A percentile compares a stretch with the other conserved stretches of the same genome.
Conservation (phyloP, 1,139 yeast genomes). For the Hanseniaspora gamundiae region DNA sequence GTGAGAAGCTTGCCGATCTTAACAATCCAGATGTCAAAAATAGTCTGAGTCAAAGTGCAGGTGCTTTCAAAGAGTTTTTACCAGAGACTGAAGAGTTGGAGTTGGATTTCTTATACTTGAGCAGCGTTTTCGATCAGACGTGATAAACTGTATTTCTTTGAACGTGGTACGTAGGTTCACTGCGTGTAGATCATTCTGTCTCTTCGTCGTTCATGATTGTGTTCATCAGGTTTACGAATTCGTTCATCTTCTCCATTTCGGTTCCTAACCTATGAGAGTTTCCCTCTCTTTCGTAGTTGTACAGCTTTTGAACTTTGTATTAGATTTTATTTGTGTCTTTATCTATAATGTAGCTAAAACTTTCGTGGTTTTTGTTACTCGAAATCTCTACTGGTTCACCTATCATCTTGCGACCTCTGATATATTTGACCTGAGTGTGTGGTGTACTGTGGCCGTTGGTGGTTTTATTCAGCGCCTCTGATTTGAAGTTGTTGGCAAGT, state of each 20-base stretch:
- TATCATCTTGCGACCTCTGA: slow-evolving; percentile 18
- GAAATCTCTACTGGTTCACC: slow-evolving; percentile 11
- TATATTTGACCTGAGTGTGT: slow-evolving; percentile 9
- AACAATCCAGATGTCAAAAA: not conserved
- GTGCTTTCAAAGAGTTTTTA: not conserved
- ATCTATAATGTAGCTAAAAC: not conserved
- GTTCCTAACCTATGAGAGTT: slow-evolving; percentile 13
- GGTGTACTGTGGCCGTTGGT: not conserved
- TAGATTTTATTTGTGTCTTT: not conserved
- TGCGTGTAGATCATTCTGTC: not conserved
- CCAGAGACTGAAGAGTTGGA: not conserved
- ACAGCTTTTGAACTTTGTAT: slow-evolving; percentile 3
- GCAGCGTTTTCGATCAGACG: not conserved
- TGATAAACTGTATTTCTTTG: not conserved
- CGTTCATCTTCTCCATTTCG: slow-evolving; percentile 13
- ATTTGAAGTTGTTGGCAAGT: slow-evolving; percentile 10
- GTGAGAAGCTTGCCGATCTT: too few relatives aligned
- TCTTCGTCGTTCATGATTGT: slow-evolving; percentile 3
- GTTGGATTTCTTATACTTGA: not conserved
- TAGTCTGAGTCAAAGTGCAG: not conserved
- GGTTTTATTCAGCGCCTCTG: slow-evolving; percentile 10
- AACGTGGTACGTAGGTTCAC: too few relatives aligned
- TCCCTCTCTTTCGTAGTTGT: slow-evolving; percentile 19
- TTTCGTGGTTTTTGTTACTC: not conserved
- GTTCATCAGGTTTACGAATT: slow-evolving; percentile 10